phyloP scores from a whole-genome alignment of 306 rosid species.

The Cucurbita moschata region DNA sequence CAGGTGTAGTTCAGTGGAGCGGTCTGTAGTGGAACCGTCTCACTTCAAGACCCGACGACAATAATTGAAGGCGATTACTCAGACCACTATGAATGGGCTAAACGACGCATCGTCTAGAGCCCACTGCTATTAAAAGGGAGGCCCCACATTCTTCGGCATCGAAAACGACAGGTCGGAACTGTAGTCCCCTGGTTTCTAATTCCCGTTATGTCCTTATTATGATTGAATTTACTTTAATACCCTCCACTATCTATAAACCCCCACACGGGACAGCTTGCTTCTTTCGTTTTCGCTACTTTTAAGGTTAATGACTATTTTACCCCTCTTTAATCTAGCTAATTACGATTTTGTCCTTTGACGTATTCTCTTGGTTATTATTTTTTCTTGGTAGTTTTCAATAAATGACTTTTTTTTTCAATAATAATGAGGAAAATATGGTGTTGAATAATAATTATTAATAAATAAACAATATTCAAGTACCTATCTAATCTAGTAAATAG shows the following conservation, averaged over 20 bases:
- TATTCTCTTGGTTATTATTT: background rate
- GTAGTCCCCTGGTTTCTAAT: background rate
- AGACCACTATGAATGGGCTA: constrained; percentile 3
- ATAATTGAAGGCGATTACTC: constrained; percentile 4
- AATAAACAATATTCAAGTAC: background rate
- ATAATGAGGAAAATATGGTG: background rate
- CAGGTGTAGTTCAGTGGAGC: background rate
- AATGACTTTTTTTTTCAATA: too few relatives aligned
- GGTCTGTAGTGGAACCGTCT: background rate
- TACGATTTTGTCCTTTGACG: background rate
- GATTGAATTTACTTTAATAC: rapidly evolving
- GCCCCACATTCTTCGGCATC: background rate
- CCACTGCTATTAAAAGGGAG: constrained; percentile 4
- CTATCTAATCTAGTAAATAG: background rate
- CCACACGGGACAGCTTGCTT: background rate
- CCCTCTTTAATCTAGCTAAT: background rate
- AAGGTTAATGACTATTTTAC: background rate
- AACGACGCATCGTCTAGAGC: constrained; percentile 2
- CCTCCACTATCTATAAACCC: background rate
- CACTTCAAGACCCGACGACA: background rate
- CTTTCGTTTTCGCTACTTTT: background rate
- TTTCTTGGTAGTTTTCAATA: background rate
- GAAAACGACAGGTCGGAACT: constrained; percentile 8
- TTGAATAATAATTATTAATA: background rate
- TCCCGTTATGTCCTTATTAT: background rate